These are phyloP conservation scores for Lecanosticta acicola DNA, from an alignment of 2,329 filamentous ascomycete species.

Conservation along the genomic window DNA sequence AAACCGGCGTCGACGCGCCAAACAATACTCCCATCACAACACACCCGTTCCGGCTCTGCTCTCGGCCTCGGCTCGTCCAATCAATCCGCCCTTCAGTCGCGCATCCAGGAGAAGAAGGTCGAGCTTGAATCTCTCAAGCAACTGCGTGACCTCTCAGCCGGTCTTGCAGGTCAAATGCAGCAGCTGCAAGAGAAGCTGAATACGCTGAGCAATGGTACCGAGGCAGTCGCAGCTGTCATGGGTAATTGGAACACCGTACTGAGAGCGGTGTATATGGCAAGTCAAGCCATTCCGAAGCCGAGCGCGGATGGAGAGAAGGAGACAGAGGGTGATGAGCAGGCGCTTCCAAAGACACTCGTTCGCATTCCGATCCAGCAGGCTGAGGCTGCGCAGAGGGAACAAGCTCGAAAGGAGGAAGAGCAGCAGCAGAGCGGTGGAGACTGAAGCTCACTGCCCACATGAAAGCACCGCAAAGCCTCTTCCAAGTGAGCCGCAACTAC, in stretches of 20 bases:
- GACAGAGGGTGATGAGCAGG: constrained; percentile 38
- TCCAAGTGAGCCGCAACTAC: too few species aligned
- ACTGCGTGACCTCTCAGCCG: constrained; percentile 70
- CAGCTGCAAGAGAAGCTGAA: constrained; percentile 69
- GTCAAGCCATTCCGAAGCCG: constrained; percentile 62
- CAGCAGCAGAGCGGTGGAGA: constrained; percentile 7
- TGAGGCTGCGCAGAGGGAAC: constrained; percentile 26
- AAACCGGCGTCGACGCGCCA: constrained; percentile 22
- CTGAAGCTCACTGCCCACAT: too few species aligned
- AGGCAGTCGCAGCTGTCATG: constrained; percentile 79
- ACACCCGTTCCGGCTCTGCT: constrained; percentile 42
- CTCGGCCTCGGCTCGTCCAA: constrained; percentile 24
- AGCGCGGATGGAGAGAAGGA: constrained; percentile 33
- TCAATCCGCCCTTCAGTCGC: constrained; percentile 65
- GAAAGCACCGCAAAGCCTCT: not conserved
- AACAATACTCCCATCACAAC: constrained; percentile 48
- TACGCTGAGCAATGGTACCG: constrained; percentile 74
- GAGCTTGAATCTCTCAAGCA: constrained; percentile 75
- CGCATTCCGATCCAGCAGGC: constrained; percentile 74
- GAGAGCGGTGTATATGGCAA: constrained; percentile 79
- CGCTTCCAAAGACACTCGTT: constrained; percentile 75
- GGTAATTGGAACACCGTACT: constrained; percentile 86
- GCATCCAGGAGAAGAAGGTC: constrained; percentile 79
- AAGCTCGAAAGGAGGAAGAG: constrained; percentile 18
- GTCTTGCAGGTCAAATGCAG: constrained; percentile 76